Percentiles rank a stretch among this genome's conserved stretches.
These are phyloP conservation scores for Closterium sp. DNA, from an alignment of 139 green algal genomes.

Conservation along the genomic window DNA sequence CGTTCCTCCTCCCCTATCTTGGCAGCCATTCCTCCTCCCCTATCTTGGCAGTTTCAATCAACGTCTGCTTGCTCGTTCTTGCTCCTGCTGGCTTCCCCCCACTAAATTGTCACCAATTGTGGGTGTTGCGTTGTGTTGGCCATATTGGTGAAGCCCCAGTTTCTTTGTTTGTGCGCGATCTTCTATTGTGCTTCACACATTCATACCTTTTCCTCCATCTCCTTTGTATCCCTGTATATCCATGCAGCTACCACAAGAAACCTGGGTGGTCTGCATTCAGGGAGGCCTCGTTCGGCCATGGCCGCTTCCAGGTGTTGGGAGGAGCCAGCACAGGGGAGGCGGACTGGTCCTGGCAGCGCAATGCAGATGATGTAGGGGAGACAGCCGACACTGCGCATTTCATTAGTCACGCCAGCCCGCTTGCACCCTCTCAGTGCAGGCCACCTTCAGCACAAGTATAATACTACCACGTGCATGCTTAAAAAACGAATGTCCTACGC, in stretches of 20 bases:
- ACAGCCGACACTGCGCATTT: constrained; percentile 19
- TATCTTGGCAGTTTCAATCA: not conserved
- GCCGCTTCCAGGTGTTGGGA: constrained; percentile 57
- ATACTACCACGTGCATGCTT: no score
- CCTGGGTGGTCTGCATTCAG: constrained; percentile 14
- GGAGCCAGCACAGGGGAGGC: constrained; percentile 62
- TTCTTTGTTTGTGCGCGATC: not conserved
- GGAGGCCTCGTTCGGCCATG: constrained; percentile 72
- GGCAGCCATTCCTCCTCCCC: not conserved
- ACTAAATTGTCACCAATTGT: not conserved
- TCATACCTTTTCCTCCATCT: not conserved
- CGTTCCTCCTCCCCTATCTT: not conserved
- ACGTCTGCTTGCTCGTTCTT: not conserved
- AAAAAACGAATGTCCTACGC: no score
- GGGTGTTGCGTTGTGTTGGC: not conserved
- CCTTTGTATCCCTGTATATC: not conserved
- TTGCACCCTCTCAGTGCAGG: not conserved
- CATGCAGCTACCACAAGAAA: not conserved
- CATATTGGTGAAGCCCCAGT: not conserved
- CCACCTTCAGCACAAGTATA: not conserved
- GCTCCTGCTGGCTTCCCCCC: not conserved
- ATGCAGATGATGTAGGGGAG: constrained; percentile 48
- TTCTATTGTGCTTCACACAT: not conserved
- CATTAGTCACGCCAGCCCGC: not conserved
- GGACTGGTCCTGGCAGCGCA: constrained; percentile 66